These are phyloP conservation scores for Voacanga thouarsii DNA, from an alignment of 257 asterid genomes.

Conservation along the genomic window DNA sequence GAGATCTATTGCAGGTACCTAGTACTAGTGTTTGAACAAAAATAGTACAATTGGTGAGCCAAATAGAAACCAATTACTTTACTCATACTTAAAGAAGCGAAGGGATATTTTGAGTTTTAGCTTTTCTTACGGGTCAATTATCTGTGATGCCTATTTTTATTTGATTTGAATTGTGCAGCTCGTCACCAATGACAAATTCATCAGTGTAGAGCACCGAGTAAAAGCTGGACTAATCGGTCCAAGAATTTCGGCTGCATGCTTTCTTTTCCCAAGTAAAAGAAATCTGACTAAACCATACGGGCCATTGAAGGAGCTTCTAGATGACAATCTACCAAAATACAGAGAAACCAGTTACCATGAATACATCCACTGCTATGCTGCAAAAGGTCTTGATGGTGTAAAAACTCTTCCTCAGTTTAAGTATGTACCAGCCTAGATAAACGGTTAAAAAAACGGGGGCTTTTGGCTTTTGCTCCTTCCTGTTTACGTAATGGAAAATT, in stretches of 20 bases:
- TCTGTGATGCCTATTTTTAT: not conserved
- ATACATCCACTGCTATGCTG: conserved; percentile 30
- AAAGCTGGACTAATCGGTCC: conserved; percentile 37
- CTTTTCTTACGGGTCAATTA: too few species aligned
- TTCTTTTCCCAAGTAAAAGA: conserved; percentile 48
- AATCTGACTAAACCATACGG: conserved; percentile 33
- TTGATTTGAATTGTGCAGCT: conserved; percentile 27
- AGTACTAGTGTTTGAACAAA: too few species aligned
- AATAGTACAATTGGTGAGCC: too few species aligned
- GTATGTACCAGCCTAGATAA: not conserved
- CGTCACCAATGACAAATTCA: conserved; percentile 64
- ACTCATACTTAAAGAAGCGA: too few species aligned
- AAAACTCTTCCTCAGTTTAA: conserved; percentile 2
- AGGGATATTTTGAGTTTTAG: too few species aligned
- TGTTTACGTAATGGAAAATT: not conserved
- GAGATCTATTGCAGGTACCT: conserved; percentile 61
- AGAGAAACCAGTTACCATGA: conserved; percentile 43
- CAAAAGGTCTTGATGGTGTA: not conserved
- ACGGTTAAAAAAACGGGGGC: not conserved
- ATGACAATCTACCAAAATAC: conserved; percentile 40
- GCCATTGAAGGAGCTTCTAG: conserved; percentile 47
- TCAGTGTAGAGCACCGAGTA: conserved; percentile 73
- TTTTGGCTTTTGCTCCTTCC: not conserved
- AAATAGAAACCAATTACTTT: too few species aligned
- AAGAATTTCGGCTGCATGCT: conserved; percentile 61